Evolutionary conservation across 192 early-diverging fungal species (phyloP).

Genomic region (Geosiphon pyriformis): DNA sequence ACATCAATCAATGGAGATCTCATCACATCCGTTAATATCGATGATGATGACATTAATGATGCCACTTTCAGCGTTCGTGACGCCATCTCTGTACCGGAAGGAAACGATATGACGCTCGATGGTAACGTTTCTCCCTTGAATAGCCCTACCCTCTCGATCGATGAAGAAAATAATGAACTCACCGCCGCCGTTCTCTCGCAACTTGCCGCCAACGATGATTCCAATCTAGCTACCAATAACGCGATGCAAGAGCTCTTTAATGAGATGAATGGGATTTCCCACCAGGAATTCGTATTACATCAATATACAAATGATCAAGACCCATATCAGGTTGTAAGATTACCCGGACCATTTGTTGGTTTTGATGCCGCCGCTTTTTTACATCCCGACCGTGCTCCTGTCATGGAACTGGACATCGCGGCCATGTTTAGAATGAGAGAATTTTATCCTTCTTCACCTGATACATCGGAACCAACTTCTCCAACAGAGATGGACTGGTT

Average conservation of each 20-base stretch:
- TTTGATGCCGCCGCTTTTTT: neutral
- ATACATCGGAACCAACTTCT: conserved; percentile 11
- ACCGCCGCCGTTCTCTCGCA: neutral
- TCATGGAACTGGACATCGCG: conserved; percentile 8
- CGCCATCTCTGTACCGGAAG: too few species aligned
- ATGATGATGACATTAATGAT: neutral
- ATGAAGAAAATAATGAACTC: neutral
- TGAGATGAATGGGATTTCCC: neutral
- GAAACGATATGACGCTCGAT: neutral
- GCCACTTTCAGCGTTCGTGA: neutral
- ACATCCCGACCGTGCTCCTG: conserved; percentile 2
- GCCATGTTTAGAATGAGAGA: neutral
- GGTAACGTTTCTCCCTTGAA: neutral
- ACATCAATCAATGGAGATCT: too few species aligned
- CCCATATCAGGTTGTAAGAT: conserved; percentile 28
- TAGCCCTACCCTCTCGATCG: neutral
- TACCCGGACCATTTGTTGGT: conserved; percentile 33
- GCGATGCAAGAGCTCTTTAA: neutral
- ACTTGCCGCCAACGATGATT: neutral
- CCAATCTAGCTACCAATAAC: neutral
- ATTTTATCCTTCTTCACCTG: neutral
- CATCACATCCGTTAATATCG: too few species aligned
- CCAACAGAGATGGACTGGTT: conserved; percentile 9
- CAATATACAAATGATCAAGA: conserved; percentile 44
- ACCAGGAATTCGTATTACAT: conserved; percentile 27